Evolutionary conservation across 139 green algal species (phyloP).

Genomic region (Chloropicon primus): DNA sequence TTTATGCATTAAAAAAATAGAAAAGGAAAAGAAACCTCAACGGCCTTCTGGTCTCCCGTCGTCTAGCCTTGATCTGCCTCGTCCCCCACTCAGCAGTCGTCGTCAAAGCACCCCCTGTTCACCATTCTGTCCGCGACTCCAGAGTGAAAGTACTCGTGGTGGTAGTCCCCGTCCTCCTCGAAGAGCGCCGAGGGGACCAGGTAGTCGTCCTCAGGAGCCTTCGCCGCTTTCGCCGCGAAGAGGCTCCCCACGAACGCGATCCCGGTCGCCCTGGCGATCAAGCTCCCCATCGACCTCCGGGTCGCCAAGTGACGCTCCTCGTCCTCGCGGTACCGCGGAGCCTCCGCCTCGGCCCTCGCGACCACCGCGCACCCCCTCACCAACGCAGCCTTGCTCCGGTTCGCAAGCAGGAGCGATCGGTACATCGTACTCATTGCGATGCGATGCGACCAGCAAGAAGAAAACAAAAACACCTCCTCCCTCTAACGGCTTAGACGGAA

Average conservation of each 20-base stretch:
- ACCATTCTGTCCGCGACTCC: background rate
- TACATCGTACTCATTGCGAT: too few species aligned
- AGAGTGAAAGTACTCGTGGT: background rate
- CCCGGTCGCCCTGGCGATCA: background rate
- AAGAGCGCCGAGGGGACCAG: background rate
- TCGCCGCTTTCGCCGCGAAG: background rate
- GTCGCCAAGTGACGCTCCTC: background rate
- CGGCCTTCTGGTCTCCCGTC: too few species aligned
- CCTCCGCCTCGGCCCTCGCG: background rate
- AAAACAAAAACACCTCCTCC: too few species aligned
- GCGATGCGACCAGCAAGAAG: too few species aligned
- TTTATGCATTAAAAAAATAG: too few species aligned
- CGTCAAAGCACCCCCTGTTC: background rate
- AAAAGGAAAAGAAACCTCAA: too few species aligned
- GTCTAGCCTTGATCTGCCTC: too few species aligned
- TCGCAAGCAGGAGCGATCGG: too few species aligned
- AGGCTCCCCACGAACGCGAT: background rate
- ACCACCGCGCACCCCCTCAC: background rate
- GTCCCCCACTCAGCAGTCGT: background rate
- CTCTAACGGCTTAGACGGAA: too few species aligned
- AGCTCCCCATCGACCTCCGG: background rate
- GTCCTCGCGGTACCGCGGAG: background rate
- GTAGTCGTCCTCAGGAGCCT: background rate
- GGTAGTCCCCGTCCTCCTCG: background rate
- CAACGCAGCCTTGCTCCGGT: too few species aligned